Conservation (phyloP, 306 rosid species). For the Fragaria nilgerrensis region DNA sequence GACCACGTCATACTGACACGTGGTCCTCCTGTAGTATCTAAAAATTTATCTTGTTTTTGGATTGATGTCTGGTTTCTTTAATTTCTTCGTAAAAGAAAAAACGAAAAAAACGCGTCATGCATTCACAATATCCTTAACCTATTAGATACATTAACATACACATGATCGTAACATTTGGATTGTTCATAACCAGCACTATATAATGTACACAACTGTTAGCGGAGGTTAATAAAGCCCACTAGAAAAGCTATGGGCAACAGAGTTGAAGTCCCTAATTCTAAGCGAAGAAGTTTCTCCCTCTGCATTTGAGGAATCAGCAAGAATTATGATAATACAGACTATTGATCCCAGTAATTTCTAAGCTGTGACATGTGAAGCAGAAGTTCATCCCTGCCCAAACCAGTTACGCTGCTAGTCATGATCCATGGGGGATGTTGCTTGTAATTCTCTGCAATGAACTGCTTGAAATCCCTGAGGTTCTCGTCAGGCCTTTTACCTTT, state of each 20-base stretch:
- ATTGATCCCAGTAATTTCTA: constrained; percentile 89
- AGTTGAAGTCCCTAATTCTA: constrained; percentile 2
- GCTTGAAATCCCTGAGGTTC: constrained; percentile 72
- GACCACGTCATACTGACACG: no score
- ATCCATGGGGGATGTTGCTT: constrained; percentile 83
- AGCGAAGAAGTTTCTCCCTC: background rate
- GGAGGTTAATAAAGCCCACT: background rate
- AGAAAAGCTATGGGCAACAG: background rate
- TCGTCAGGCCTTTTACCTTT: constrained; percentile 83
- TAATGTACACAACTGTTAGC: background rate
- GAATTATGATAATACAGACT: background rate
- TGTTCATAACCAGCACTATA: background rate
- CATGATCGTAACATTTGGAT: background rate
- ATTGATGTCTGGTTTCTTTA: no score
- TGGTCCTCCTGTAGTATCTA: no score
- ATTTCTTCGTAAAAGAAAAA: no score
- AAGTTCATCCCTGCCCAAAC: constrained; percentile 85
- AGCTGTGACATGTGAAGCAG: constrained; percentile 85
- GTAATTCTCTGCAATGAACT: constrained; percentile 65
- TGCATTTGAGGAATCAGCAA: background rate
- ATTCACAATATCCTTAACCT: no score
- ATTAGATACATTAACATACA: no score
- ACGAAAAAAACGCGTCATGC: no score
- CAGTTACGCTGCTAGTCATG: constrained; percentile 89
- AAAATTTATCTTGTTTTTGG: no score